phyloP scores from a whole-genome alignment of 371 early-diverging fungal genomes.

The Rhizomucor pusillus region DNA sequence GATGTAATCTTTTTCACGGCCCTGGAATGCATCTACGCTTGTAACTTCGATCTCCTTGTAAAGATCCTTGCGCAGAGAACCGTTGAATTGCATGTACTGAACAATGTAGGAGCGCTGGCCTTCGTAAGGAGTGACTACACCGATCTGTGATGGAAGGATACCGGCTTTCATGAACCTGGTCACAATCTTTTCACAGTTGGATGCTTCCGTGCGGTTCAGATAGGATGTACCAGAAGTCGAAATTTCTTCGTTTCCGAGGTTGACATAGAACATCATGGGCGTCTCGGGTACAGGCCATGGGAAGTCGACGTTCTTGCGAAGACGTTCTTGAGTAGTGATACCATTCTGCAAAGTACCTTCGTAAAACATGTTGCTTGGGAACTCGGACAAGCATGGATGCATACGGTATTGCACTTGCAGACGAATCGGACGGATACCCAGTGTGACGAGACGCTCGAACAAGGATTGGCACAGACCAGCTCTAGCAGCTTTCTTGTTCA shows the following conservation, averaged over 20 bases:
- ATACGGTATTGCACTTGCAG: slow-evolving; percentile 98
- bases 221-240: slow-evolving; percentile 95
- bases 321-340: slow-evolving; percentile 88
- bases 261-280: slow-evolving; percentile 96
- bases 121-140: slow-evolving; percentile 99
- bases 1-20: slow-evolving; percentile 99
- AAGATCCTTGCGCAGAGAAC: slow-evolving; percentile 83
- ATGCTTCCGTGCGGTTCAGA: slow-evolving; percentile 90
- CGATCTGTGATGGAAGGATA: slow-evolving; percentile 90
- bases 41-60: slow-evolving; percentile 97
- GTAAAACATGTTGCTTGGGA: slow-evolving; percentile 99
- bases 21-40: slow-evolving; percentile 99
- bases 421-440: slow-evolving; percentile 92
- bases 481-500: slow-evolving; percentile 94
- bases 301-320: slow-evolving; percentile 85
- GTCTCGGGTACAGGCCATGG: slow-evolving; percentile 93
- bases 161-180: slow-evolving; percentile 90
- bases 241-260: slow-evolving; percentile 95
- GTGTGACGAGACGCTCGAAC: slow-evolving; percentile 94
- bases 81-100: slow-evolving; percentile 92
- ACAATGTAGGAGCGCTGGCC: slow-evolving; percentile 96
- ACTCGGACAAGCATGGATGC: slow-evolving; percentile 97
- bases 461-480: slow-evolving; percentile 95
- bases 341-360: slow-evolving; percentile 97
- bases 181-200: slow-evolving; percentile 93